Base-by-base conservation (phyloP, 1,139 yeast genomes). In the Zygoascus hellenicus region DNA sequence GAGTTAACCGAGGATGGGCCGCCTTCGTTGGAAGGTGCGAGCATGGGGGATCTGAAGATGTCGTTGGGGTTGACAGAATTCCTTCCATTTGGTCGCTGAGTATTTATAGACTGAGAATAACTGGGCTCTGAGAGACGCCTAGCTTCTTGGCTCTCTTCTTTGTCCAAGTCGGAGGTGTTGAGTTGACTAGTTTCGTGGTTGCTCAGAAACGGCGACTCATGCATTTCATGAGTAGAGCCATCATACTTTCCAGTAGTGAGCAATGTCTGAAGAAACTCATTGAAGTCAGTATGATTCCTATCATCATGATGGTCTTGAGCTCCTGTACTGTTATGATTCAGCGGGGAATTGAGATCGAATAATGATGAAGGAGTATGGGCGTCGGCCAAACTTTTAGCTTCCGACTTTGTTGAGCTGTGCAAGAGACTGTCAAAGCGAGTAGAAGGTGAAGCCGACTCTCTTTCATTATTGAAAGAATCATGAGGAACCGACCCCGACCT, bases 11-110 rank as follows among this genome's bases (percentile, higher is more conserved):
- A 31, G 42, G 35, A 36, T 33, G 42, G 38, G 33, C 38, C 36
- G 40, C 44, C 38, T 38, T 43, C 15, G 44, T 15, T 9, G 19
- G 44, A 29, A 9, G 54, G 49, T 9, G 35, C 51, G 10, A 54
- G 29, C 42, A 58, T 48, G 2, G 62, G 62, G 2, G 62, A 55
- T 31, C 52, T 41, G 45, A 58, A 58, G 13, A 59, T 46, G 31
- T 58, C 62, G 41, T 47, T 54, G 14, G 60, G 59, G 41, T 51
- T 57, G 33, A 57, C 54, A 3, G 39, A 33, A 13, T 30, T 43
- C 13, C 13, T 22, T 3, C 29, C 16, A 16, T 28, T 32, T 32
- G 30, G 22, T 5, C 33, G 13, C 34, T 43, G 17, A n/a, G 10
- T 28, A 19, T 37, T 43, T 26, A 19, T 17, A 7, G 28, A 26